Evolutionary conservation across 208 protist genomes (phyloP), one percentile per base, ranked within the genome.

Genomic region (Wallacemonas sp.): DNA sequence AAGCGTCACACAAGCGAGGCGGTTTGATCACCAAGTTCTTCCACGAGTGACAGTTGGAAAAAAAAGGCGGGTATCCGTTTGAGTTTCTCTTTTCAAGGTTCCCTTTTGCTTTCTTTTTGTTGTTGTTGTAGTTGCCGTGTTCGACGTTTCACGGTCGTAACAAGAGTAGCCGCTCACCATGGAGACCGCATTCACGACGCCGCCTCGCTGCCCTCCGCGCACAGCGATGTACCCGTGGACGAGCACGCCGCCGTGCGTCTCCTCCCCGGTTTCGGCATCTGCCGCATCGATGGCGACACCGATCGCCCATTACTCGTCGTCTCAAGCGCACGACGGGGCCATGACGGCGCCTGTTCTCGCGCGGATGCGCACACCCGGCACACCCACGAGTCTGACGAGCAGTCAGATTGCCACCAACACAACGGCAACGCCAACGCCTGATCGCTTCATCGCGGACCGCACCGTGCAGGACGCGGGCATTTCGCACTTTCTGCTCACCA

Each of bases 381-480:
- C 57, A 11, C 34, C 57, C 5, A 21, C 36, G 30, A 61, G 55
- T 29, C 17, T 48, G 5, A 16, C 14, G 5, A 24, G 57, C 16
- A 38, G 36, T 2, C 4, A 19, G 23, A 16, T 36, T 24, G 17
- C 39, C 30, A 70, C 47, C 39, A 29, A 46, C 30, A 6, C 57
- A 6, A 75, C 68, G n/a, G n/a, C n/a, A n/a, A n/a, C n/a, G n/a
- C n/a, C n/a, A n/a, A n/a, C n/a, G 3, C 68, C 63, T 0, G 87
- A 96, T 60, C 87, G 90, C 39, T 96, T 89, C 76, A 90, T 96
- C 34, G 63, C 85, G 9, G 62, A 85, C 52, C 74, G 83, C 16
- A 44, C 61, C 52, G 70, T 76, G 21, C 83, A 91, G 41, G 78
- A 89, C 66, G 78, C 65, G 33, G 69, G 63, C 19, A 41, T 95